Evolutionary conservation across 495 filamentous ascomycete species (phyloP).

Genomic region (Physcia stellaris): DNA sequence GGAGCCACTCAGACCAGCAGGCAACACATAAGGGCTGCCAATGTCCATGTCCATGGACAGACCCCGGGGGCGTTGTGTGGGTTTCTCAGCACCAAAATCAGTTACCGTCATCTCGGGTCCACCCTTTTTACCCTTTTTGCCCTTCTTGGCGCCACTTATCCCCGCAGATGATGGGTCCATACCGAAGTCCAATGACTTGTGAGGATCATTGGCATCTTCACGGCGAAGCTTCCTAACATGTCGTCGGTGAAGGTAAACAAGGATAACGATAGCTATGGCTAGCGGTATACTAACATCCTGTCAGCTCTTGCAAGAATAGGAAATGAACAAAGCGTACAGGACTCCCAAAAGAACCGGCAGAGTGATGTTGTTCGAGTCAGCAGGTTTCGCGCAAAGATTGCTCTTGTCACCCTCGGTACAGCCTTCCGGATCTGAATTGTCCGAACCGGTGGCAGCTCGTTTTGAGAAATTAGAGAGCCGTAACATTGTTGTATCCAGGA

Average conservation of each 20-base stretch:
- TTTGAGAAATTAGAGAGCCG: slow-evolving; percentile 2
- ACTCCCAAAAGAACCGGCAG: slow-evolving; percentile 69
- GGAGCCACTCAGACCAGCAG: slow-evolving; percentile 62
- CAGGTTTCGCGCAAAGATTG: slow-evolving; percentile 39
- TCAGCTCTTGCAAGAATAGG: background rate
- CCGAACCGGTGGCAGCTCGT: background rate
- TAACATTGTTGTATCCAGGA: background rate
- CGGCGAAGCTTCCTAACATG: slow-evolving; percentile 54
- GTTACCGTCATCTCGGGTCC: slow-evolving; percentile 26
- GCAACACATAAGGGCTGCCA: slow-evolving; percentile 78
- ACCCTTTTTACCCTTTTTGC: slow-evolving; percentile 35
- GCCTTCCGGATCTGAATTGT: background rate
- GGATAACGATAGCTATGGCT: slow-evolving; percentile 46
- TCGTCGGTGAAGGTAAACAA: slow-evolving; percentile 66
- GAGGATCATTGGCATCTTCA: slow-evolving; percentile 78
- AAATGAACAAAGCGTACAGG: slow-evolving; percentile 45
- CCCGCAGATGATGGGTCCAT: slow-evolving; percentile 28
- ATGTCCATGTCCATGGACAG: slow-evolving; percentile 77
- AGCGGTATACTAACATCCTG: slow-evolving; percentile 58
- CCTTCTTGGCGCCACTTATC: slow-evolving; percentile 22
- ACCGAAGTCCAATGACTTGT: slow-evolving; percentile 91
- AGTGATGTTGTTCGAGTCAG: slow-evolving; percentile 42
- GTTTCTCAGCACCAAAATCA: slow-evolving; percentile 28
- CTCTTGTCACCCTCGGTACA: slow-evolving; percentile 13
- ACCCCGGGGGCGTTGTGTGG: slow-evolving; percentile 44